phyloP scores from a whole-genome alignment of 176 grass and related monocot species.

The Hordeum marinum region DNA sequence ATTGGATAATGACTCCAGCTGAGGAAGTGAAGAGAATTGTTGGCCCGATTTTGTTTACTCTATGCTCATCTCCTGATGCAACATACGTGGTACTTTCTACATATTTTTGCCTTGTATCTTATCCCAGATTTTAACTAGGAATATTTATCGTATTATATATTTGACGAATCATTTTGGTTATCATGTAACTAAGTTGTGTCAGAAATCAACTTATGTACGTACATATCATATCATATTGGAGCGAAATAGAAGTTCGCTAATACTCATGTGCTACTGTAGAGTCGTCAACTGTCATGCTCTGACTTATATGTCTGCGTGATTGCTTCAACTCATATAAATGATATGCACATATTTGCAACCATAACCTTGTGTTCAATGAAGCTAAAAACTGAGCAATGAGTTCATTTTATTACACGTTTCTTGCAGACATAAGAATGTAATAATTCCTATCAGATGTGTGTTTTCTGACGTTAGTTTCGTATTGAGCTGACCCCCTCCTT shows the following conservation, averaged over 20 bases:
- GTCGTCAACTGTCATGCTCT: background rate
- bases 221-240: background rate
- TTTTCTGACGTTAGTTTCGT: slow-evolving; percentile 13
- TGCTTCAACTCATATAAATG: background rate
- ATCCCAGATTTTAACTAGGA: background rate
- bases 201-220: background rate
- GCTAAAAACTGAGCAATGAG: background rate
- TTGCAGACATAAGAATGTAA: background rate
- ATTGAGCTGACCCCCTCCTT: slow-evolving; percentile 11
- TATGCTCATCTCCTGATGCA: slow-evolving; percentile 64
- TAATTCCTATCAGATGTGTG: background rate
- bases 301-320: slow-evolving; percentile 4
- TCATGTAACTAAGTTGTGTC: background rate
- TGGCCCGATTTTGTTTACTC: slow-evolving; percentile 50
- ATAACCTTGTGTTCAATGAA: background rate
- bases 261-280: background rate
- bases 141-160: background rate
- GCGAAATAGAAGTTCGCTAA: background rate
- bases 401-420: background rate
- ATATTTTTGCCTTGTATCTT: background rate
- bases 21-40: slow-evolving; percentile 56
- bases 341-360: background rate
- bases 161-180: background rate
- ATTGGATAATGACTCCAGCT: slow-evolving; percentile 77
- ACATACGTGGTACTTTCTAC: slow-evolving; percentile 71